Conservation (phyloP, 805 yeast genomes). For the Yamadazyma tumulicola region DNA sequence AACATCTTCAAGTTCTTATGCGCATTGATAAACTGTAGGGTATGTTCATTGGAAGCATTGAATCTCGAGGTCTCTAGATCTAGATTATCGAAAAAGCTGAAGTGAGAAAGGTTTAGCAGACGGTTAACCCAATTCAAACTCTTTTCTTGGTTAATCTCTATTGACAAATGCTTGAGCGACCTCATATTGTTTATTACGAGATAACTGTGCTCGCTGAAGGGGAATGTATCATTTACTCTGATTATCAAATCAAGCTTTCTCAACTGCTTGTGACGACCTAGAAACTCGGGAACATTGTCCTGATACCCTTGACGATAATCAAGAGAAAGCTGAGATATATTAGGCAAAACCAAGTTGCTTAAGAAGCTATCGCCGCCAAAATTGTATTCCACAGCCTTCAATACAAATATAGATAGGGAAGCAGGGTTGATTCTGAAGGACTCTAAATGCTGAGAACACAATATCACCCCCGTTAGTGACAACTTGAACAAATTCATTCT, state of each 20-base stretch:
- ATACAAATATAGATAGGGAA: constrained; percentile 1
- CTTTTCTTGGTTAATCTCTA: constrained; percentile 40
- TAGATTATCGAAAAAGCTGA: constrained; percentile 4
- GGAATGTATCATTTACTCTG: constrained; percentile 34
- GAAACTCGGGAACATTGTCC: constrained; percentile 40
- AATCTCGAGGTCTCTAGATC: constrained; percentile 38
- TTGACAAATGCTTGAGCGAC: constrained; percentile 29
- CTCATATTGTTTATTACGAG: constrained; percentile 13
- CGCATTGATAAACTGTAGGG: constrained; percentile 18
- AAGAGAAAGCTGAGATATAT: constrained; percentile 25
- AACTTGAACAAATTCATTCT: neutral
- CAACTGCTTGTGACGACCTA: constrained; percentile 18
- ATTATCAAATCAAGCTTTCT: constrained; percentile 37
- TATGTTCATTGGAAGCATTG: constrained; percentile 23
- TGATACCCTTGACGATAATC: constrained; percentile 40
- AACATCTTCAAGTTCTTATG: constrained; percentile 30
- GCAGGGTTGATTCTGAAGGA: constrained; percentile 10
- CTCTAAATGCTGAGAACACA: constrained; percentile 10
- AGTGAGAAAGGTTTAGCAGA: constrained; percentile 15
- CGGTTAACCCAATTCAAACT: constrained; percentile 26
- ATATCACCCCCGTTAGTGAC: constrained; percentile 1
- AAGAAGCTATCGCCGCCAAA: constrained; percentile 17
- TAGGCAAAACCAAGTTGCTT: constrained; percentile 13
- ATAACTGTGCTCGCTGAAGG: constrained; percentile 14
- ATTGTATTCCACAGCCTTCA: constrained; percentile 32